A percentile compares a stretch with the other conserved stretches of the same genome.
Evolutionary conservation across 805 yeast species (phyloP).

Genomic region (Lipomyces japonicus): DNA sequence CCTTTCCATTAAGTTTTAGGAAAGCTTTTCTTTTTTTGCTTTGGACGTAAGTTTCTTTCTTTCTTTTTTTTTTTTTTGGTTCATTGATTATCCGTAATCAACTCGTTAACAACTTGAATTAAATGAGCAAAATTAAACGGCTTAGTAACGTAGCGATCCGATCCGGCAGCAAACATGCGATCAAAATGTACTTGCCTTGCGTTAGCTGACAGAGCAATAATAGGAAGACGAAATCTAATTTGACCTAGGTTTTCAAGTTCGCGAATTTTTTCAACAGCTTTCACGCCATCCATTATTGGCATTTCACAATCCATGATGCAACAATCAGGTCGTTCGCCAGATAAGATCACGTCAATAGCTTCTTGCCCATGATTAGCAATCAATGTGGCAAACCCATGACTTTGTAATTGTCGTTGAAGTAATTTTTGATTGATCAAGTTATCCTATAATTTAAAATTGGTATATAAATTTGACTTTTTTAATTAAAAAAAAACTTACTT

Average conservation of each 20-base stretch:
- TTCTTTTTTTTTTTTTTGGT: no score
- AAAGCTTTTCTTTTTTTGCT: no score
- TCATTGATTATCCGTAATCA: background rate
- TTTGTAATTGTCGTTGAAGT: constrained; percentile 74
- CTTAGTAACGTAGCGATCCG: constrained; percentile 26
- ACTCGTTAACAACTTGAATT: constrained; percentile 19
- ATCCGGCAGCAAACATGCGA: constrained; percentile 27
- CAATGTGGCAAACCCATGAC: constrained; percentile 73
- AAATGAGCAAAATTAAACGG: constrained; percentile 23
- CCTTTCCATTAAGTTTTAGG: no score
- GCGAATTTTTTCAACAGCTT: constrained; percentile 28
- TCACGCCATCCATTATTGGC: constrained; percentile 35
- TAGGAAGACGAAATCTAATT: constrained; percentile 17
- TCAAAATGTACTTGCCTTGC: constrained; percentile 26
- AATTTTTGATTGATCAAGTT: constrained; percentile 93
- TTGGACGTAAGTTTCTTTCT: no score
- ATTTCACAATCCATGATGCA: constrained; percentile 30
- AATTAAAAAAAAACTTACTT: constrained; percentile 2
- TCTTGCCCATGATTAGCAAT: constrained; percentile 91
- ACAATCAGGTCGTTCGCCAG: constrained; percentile 20
- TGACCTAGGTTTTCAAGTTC: constrained; percentile 12
- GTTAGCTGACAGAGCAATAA: constrained; percentile 29
- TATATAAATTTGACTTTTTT: background rate
- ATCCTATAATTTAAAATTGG: constrained; percentile 50
- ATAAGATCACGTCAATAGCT: constrained; percentile 52